Evolutionary conservation across 495 filamentous ascomycete species (phyloP).

Genomic region (Xylaria palmicola): DNA sequence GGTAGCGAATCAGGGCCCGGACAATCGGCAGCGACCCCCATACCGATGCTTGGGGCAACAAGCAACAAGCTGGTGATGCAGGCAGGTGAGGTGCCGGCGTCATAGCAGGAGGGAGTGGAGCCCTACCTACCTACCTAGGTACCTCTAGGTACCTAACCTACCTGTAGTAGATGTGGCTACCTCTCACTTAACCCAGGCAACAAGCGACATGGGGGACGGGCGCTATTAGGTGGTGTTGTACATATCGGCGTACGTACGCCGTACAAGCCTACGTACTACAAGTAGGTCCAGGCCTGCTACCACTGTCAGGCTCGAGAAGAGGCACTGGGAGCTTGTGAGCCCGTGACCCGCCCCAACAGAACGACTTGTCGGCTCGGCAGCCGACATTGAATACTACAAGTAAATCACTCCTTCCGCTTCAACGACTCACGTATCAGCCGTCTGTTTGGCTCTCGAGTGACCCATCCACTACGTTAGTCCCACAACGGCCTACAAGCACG

Average conservation of each 20-base stretch:
- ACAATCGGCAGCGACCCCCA: neutral
- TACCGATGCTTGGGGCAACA: neutral
- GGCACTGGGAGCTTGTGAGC: too few relatives aligned
- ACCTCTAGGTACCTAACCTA: neutral
- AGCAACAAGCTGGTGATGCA: constrained; percentile 1
- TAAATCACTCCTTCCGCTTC: neutral
- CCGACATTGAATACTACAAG: neutral
- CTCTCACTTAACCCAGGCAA: too few relatives aligned
- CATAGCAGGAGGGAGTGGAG: neutral
- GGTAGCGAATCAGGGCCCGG: neutral
- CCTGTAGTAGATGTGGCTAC: neutral
- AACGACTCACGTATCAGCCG: neutral
- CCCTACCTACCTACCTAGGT: neutral
- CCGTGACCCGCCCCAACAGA: neutral
- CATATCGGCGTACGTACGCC: too few relatives aligned
- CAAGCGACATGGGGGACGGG: too few relatives aligned
- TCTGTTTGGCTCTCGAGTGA: neutral
- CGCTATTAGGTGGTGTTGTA: too few relatives aligned
- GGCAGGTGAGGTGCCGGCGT: constrained; percentile 1
- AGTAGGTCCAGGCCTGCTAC: too few relatives aligned
- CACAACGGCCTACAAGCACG: neutral
- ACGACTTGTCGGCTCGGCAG: neutral
- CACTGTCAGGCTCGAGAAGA: neutral
- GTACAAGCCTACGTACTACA: too few relatives aligned
- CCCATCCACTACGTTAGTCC: neutral